These are phyloP conservation scores for Cercospora sp. DNA, from an alignment of 2,329 filamentous ascomycete species.

Conservation along the genomic window DNA sequence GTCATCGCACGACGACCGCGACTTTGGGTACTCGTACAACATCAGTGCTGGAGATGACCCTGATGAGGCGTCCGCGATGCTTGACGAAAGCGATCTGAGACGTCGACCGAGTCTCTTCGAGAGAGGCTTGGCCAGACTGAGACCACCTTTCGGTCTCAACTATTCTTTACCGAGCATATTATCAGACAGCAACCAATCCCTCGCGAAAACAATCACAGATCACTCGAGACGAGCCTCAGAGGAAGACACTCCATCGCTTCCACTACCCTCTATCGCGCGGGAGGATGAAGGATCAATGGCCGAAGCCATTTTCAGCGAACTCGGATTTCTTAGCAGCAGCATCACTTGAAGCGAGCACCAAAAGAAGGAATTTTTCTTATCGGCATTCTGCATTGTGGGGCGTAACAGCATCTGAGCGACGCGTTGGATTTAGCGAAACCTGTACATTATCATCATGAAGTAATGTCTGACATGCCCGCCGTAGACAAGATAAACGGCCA, in stretches of 20 bases:
- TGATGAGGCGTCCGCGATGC: background rate
- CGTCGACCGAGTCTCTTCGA: constrained; percentile 16
- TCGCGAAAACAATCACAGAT: constrained; percentile 19
- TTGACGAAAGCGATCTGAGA: constrained; percentile 1
- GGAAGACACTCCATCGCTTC: constrained; percentile 6
- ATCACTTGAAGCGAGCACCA: constrained; percentile 20
- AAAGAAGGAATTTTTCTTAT: background rate
- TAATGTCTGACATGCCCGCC: background rate
- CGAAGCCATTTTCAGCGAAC: constrained; percentile 36
- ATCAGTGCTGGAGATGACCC: background rate
- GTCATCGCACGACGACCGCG: constrained; percentile 16
- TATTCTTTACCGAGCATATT: constrained; percentile 27
- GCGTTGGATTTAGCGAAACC: background rate
- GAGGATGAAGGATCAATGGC: constrained; percentile 26
- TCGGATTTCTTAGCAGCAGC: constrained; percentile 35
- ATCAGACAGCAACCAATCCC: constrained; percentile 23
- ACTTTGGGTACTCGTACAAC: background rate
- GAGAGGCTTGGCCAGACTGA: constrained; percentile 16
- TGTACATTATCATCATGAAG: background rate
- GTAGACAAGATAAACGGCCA: background rate
- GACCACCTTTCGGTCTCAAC: constrained; percentile 20
- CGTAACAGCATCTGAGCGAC: background rate
- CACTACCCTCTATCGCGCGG: background rate
- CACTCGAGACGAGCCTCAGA: background rate
- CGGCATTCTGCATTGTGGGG: background rate